Percentiles rank a stretch among this genome's conserved stretches.
phyloP scores from a whole-genome alignment of 495 filamentous ascomycete genomes.

The Tuber melanosporum region DNA sequence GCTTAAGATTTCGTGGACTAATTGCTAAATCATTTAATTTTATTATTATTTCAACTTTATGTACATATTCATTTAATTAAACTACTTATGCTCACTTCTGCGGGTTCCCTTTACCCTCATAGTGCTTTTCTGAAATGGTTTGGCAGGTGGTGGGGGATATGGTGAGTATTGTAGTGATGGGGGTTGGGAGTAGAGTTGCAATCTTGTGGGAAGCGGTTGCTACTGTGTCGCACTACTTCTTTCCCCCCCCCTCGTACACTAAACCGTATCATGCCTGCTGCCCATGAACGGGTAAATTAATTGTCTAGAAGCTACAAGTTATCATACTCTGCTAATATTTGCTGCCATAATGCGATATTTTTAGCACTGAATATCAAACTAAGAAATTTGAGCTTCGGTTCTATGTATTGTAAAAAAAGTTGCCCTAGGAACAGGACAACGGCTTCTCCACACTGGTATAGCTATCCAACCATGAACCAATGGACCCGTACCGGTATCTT shows the following conservation, averaged over 20 bases:
- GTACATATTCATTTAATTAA: too few species aligned
- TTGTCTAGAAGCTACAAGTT: not conserved
- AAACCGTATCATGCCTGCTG: not conserved
- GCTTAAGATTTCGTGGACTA: too few species aligned
- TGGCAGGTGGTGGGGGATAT: too few species aligned
- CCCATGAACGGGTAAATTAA: not conserved
- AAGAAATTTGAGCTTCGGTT: constrained; percentile 1
- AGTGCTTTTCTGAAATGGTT: too few species aligned
- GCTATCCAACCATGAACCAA: constrained; percentile 1
- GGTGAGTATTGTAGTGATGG: too few species aligned
- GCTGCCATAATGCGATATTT: not conserved
- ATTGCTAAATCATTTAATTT: too few species aligned
- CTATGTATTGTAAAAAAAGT: constrained; percentile 4
- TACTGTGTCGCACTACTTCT: too few species aligned
- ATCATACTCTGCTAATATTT: not conserved
- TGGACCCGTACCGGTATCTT: not conserved
- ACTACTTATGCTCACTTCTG: too few species aligned
- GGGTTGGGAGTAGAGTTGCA: too few species aligned
- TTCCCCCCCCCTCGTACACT: not conserved
- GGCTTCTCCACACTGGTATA: not conserved
- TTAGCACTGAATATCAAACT: not conserved
- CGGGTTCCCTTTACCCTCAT: too few species aligned
- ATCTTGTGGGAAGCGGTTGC: too few species aligned
- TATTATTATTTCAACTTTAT: too few species aligned
- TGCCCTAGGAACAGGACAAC: not conserved